Evolutionary conservation across 2,329 filamentous ascomycete genomes (phyloP), one percentile per base, ranked within the genome.

Genomic region (Madurella fahalii): DNA sequence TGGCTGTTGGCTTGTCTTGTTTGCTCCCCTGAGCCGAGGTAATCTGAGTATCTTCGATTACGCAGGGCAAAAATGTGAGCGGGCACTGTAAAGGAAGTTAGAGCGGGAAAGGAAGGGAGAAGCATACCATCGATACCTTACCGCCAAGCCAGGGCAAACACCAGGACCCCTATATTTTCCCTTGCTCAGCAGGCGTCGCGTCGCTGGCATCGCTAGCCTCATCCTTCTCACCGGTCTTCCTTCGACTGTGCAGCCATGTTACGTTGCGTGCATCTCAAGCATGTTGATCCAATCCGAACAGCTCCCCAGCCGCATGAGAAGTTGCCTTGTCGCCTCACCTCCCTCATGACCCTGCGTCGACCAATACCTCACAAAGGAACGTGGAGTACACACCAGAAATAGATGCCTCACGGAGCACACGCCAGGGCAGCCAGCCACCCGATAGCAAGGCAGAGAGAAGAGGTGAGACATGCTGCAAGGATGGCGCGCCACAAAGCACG

Each of bases 81-180:
- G 47, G 47, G 20, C 18, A 54, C 52, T 55, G 53, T 51, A 39
- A 9, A 43, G 47, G 20, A 17, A 17, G 52, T 31, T n/a, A 4
- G 16, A 40, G 52, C 52, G 52, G 46, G 46, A 53, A 18, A n/a
- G 25, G 7, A 8, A 11, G 37, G 41, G 34, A 15, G 34, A 37
- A 11, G 34, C 34, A 11, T 37, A 37, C 11, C 31, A 34, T 34
- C 31, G 31, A 34, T 12, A 34, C 7, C 31, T 7, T 34, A 7
- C 12, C 31, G 7, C 31, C 7, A 12, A 34, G 12, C 31, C 31
- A 7, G 31, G 7, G 7, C 7, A 12, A 34, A 12, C 31, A 7
- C 13, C 11, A 4, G 11, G 34, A 37, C 11, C 34, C 4, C 9
- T 37, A 9, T 37, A 7, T 37, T 37, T 37, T 11, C 34, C 11